Percentiles rank a stretch among this genome's conserved stretches.
Evolutionary conservation across 73 alveolate genomes (phyloP).

Genomic region (Halteria grandinella): DNA sequence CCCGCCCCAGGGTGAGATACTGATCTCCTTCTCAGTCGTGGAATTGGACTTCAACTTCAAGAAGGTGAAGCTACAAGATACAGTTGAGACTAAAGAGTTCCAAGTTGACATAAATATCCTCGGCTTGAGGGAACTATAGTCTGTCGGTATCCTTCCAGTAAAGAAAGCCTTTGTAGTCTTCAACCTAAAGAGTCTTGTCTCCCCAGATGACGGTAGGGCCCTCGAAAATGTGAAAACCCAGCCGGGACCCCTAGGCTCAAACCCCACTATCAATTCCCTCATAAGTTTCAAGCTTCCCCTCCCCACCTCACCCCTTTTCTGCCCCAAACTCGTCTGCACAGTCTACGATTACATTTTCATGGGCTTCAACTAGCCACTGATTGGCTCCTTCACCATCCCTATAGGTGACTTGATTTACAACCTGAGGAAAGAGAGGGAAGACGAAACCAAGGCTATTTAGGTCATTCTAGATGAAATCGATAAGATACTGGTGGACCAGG

Average conservation of each 20-base stretch:
- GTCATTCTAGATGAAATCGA: neutral
- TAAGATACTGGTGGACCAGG: slow-evolving; percentile 34
- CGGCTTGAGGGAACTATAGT: slow-evolving; percentile 86
- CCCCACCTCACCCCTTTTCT: slow-evolving; percentile 82
- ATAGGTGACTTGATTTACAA: slow-evolving; percentile 49
- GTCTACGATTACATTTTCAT: slow-evolving; percentile 87
- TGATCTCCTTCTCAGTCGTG: slow-evolving; percentile 71
- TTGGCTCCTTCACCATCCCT: slow-evolving; percentile 82
- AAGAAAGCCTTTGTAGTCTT: slow-evolving; percentile 86
- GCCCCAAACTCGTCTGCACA: slow-evolving; percentile 85
- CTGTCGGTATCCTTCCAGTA: slow-evolving; percentile 83
- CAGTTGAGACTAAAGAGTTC: slow-evolving; percentile 62
- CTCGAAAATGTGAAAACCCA: slow-evolving; percentile 74
- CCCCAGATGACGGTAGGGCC: slow-evolving; percentile 76
- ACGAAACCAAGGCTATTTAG: slow-evolving; percentile 14
- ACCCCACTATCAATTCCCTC: slow-evolving; percentile 87
- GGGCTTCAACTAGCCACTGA: slow-evolving; percentile 81
- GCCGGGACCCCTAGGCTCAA: slow-evolving; percentile 86
- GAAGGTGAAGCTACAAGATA: slow-evolving; percentile 56
- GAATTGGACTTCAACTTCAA: slow-evolving; percentile 58
- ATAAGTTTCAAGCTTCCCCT: slow-evolving; percentile 74
- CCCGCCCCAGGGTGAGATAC: slow-evolving; percentile 78
- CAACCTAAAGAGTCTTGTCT: slow-evolving; percentile 78
- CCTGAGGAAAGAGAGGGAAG: neutral
- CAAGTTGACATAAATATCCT: slow-evolving; percentile 78